These are phyloP conservation scores for Kewa caespitosa DNA, from an alignment of 179 eudicot genomes.

Conservation along the genomic window DNA sequence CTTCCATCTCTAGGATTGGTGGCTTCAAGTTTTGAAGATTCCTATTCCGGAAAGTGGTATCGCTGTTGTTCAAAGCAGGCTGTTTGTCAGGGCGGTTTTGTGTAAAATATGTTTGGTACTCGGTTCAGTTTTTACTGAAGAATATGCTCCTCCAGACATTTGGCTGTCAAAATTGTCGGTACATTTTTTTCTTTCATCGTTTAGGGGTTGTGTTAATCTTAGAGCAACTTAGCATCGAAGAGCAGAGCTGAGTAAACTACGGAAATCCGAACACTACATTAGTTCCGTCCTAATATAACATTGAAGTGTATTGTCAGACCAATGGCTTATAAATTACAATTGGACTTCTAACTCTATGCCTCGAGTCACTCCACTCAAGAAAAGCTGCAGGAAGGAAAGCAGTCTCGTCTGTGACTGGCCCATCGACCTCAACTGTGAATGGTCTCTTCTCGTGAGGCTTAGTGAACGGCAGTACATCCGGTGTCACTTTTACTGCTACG, in stretches of 20 bases:
- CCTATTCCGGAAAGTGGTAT: not conserved
- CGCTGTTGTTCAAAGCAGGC: not conserved
- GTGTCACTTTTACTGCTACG: slow-evolving; percentile 42
- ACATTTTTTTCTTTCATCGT: too few species aligned
- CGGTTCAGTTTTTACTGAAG: too few species aligned
- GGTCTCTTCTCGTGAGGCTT: slow-evolving; percentile 33
- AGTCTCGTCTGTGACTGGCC: slow-evolving; percentile 26
- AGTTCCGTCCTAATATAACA: not conserved
- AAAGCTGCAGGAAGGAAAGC: slow-evolving; percentile 31
- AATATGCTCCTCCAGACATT: too few species aligned
- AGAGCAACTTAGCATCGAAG: not conserved
- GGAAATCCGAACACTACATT: not conserved
- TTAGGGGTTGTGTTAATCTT: too few species aligned
- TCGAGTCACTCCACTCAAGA: slow-evolving; percentile 50
- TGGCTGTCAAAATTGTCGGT: too few species aligned
- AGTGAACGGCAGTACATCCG: slow-evolving; percentile 39
- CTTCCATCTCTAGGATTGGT: too few species aligned
- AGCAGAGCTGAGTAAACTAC: not conserved
- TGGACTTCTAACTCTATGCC: slow-evolving; percentile 59
- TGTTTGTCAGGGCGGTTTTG: not conserved
- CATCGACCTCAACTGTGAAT: slow-evolving; percentile 49
- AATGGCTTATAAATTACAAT: slow-evolving; percentile 46
- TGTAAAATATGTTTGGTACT: too few species aligned
- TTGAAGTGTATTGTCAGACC: not conserved
- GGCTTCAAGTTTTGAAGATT: too few species aligned